phyloP scores from a whole-genome alignment of 345 rosid species.

The Draba incana region DNA sequence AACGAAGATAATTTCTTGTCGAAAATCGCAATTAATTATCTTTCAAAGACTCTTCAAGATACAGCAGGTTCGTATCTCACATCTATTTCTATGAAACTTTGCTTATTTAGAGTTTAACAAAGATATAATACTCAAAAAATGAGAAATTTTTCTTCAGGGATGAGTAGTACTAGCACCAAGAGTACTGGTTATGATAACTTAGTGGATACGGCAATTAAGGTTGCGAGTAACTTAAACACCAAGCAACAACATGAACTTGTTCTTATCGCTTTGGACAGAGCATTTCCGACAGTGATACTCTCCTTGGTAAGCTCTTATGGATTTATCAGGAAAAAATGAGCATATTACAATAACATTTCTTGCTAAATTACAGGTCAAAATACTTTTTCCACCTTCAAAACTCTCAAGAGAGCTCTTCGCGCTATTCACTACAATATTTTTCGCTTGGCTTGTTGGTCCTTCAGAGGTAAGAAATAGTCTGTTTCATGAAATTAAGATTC shows the following conservation, averaged over 20 bases:
- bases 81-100: background rate
- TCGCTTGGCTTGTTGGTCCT: slow-evolving; percentile 86
- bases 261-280: slow-evolving; percentile 56
- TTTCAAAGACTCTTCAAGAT: slow-evolving; percentile 58
- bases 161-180: slow-evolving; percentile 47
- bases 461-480: slow-evolving; percentile 57
- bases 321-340: background rate
- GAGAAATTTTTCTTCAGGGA: slow-evolving; percentile 1
- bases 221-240: slow-evolving; percentile 48
- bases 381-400: slow-evolving; percentile 61
- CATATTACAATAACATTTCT: slow-evolving; percentile 4
- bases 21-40: slow-evolving; percentile 55
- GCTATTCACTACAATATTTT: slow-evolving; percentile 75
- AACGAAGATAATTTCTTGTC: slow-evolving; percentile 62
- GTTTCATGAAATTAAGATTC: background rate
- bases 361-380: slow-evolving; percentile 53
- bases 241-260: slow-evolving; percentile 63
- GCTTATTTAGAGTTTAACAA: background rate
- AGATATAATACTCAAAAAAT: background rate
- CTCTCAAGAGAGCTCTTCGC: slow-evolving; percentile 80
- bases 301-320: slow-evolving; percentile 46
- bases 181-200: slow-evolving; percentile 63
- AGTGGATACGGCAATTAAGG: slow-evolving; percentile 66
- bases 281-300: slow-evolving; percentile 58
- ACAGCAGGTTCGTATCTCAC: slow-evolving; percentile 51